phyloP scores from a whole-genome alignment of 139 green algal species.

The Chlorella sp. region DNA sequence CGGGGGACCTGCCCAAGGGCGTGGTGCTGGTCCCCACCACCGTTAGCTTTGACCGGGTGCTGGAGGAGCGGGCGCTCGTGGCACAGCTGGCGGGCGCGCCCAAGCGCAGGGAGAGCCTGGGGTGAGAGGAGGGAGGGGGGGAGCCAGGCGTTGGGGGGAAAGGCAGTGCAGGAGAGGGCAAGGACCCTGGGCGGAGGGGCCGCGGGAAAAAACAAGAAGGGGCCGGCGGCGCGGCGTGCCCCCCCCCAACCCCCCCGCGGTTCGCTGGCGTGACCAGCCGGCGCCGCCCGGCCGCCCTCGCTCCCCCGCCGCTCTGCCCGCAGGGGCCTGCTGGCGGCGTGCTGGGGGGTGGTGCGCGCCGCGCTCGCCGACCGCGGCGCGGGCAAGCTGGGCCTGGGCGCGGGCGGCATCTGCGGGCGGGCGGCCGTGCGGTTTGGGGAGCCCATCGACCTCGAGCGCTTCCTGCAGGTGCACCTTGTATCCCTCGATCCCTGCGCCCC shows the following conservation, averaged over 20 bases:
- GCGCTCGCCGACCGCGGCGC: conserved; percentile 1
- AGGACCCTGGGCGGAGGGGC: too few species aligned
- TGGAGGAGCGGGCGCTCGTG: conserved; percentile 45
- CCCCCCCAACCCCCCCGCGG: too few species aligned
- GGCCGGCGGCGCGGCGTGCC: too few species aligned
- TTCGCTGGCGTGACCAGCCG: too few species aligned
- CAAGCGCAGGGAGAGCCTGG: conserved; percentile 15
- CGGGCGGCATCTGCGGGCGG: conserved; percentile 30
- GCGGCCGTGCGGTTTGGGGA: conserved; percentile 37
- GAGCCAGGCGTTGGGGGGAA: too few species aligned
- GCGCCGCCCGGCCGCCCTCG: too few species aligned
- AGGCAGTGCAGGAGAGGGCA: too few species aligned
- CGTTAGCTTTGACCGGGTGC: conserved; percentile 40
- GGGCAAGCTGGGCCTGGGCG: conserved; percentile 4
- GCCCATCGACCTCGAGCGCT: conserved; percentile 31
- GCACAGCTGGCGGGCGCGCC: conserved; percentile 34
- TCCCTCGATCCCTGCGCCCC: too few species aligned
- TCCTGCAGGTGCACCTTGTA: conserved; percentile 31
- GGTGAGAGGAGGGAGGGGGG: too few species aligned
- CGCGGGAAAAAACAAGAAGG: too few species aligned
- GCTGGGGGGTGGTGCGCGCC: conserved; percentile 12
- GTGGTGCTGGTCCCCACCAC: conserved; percentile 34
- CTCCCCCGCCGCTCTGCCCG: too few species aligned
- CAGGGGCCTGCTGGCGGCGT: too few species aligned
- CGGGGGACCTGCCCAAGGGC: background rate